These are phyloP conservation scores for Cenchrus fungigraminus DNA, from an alignment of 176 grass and related monocot species.

Conservation along the genomic window DNA sequence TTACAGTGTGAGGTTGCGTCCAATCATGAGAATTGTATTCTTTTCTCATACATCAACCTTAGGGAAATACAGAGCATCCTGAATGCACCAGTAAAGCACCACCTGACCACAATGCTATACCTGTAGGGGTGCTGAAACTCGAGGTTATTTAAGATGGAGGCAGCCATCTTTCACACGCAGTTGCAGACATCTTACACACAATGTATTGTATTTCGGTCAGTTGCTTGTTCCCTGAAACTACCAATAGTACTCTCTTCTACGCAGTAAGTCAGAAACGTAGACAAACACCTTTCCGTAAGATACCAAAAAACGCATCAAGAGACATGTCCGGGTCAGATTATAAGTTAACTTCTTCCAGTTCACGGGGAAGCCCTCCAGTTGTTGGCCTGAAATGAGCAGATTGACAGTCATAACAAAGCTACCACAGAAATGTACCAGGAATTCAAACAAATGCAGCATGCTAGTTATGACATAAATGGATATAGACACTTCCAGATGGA, in stretches of 20 bases:
- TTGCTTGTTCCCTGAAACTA: conserved; percentile 21
- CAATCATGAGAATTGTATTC: conserved; percentile 3
- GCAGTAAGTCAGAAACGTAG: conserved; percentile 19
- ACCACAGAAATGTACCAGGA: conserved; percentile 13
- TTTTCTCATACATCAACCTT: conserved; percentile 27
- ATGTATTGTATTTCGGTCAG: conserved; percentile 9
- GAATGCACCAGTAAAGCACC: not conserved
- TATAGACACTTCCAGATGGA: not conserved
- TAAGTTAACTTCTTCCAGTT: conserved; percentile 62
- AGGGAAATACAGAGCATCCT: conserved; percentile 1
- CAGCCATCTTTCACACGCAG: not conserved
- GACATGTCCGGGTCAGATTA: conserved; percentile 20
- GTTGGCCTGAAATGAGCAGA: conserved; percentile 75
- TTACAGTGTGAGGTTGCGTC: conserved; percentile 21
- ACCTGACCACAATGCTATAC: conserved; percentile 21
- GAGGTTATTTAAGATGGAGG: not conserved
- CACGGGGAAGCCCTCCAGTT: conserved; percentile 73
- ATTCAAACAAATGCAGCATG: not conserved
- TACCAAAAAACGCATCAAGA: conserved; percentile 19
- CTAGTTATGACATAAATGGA: conserved; percentile 1
- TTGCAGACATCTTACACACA: conserved; percentile 13
- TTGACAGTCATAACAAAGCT: not conserved
- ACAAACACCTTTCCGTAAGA: not conserved
- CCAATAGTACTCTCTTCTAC: not conserved
- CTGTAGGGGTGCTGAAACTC: conserved; percentile 22